A percentile compares a stretch with the other conserved stretches of the same genome.
Conservation (phyloP, 2,329 filamentous ascomycete species). For the Epichloe baconii region DNA sequence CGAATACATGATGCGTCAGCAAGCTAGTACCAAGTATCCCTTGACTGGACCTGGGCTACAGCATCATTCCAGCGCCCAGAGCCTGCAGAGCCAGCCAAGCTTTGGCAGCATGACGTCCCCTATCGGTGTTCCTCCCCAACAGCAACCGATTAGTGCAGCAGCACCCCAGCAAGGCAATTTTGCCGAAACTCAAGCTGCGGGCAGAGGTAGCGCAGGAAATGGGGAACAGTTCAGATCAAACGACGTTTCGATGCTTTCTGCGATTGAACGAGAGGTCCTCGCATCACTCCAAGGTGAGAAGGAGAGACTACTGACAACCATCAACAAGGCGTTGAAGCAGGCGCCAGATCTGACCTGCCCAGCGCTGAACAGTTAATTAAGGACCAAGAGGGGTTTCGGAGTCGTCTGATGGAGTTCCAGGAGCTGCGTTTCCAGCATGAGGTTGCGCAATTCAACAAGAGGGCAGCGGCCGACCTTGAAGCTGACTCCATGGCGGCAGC, state of each 20-base stretch:
- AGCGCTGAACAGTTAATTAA: slow-evolving; percentile 35
- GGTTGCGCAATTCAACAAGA: slow-evolving; percentile 27
- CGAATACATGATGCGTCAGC: slow-evolving; percentile 80
- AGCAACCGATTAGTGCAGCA: slow-evolving; percentile 31
- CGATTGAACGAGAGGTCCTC: slow-evolving; percentile 40
- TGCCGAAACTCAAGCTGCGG: slow-evolving; percentile 44
- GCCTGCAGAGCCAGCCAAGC: slow-evolving; percentile 91
- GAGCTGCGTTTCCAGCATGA: slow-evolving; percentile 64
- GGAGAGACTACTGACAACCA: slow-evolving; percentile 1
- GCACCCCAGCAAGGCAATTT: slow-evolving; percentile 38
- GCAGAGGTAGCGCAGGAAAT: slow-evolving; percentile 18
- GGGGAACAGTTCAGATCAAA: slow-evolving; percentile 54
- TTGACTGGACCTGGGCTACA: slow-evolving; percentile 49
- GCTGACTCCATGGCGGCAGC: neutral
- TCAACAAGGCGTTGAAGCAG: slow-evolving; percentile 16
- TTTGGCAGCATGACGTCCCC: slow-evolving; percentile 93
- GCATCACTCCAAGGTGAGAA: slow-evolving; percentile 20
- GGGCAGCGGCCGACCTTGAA: neutral
- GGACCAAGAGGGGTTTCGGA: slow-evolving; percentile 48
- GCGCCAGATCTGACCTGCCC: slow-evolving; percentile 34
- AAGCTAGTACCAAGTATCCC: slow-evolving; percentile 62
- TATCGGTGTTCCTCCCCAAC: slow-evolving; percentile 37
- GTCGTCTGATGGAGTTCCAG: slow-evolving; percentile 74
- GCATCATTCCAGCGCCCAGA: slow-evolving; percentile 90
- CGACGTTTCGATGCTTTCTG: slow-evolving; percentile 53